These are phyloP conservation scores for Penicillium sp. DNA, from an alignment of 2,329 filamentous ascomycete species.

Conservation along the genomic window DNA sequence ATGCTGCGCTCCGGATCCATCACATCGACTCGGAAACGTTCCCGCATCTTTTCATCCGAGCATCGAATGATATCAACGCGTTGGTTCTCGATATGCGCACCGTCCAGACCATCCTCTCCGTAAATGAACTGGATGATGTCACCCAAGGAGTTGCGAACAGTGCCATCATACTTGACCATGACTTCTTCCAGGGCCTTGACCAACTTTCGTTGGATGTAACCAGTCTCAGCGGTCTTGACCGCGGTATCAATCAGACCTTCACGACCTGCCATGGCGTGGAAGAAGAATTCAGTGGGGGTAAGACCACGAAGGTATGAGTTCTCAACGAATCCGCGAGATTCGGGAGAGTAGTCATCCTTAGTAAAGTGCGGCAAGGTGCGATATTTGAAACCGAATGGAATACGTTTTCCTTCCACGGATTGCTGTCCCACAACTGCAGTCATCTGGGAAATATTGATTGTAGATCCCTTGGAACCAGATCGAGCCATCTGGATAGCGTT, in stretches of 20 bases:
- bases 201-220: slow-evolving; percentile 97
- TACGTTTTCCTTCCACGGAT: slow-evolving; percentile 97
- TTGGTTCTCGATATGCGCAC: slow-evolving; percentile 91
- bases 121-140: slow-evolving; percentile 98
- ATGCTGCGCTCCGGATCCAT: slow-evolving; percentile 71
- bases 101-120: slow-evolving; percentile 95
- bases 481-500: slow-evolving; percentile 96
- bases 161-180: slow-evolving; percentile 96
- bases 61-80: slow-evolving; percentile 83
- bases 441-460: slow-evolving; percentile 99
- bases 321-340: slow-evolving; percentile 96
- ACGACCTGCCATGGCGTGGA: slow-evolving; percentile 99
- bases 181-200: slow-evolving; percentile 98
- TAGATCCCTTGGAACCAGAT: slow-evolving; percentile 97
- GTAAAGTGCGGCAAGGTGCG: slow-evolving; percentile 96
- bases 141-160: slow-evolving; percentile 92
- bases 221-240: slow-evolving; percentile 98
- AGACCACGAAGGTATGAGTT: slow-evolving; percentile 97
- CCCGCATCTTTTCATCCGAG: slow-evolving; percentile 76
- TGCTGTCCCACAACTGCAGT: slow-evolving; percentile 97
- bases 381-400: slow-evolving; percentile 99
- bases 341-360: slow-evolving; percentile 98
- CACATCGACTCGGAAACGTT: slow-evolving; percentile 83
- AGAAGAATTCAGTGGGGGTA: slow-evolving; percentile 97
- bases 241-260: slow-evolving; percentile 99